Percentiles rank a stretch among this genome's conserved stretches.
Evolutionary conservation across 257 asterid species (phyloP).

Genomic region (Cruciata laevipes): DNA sequence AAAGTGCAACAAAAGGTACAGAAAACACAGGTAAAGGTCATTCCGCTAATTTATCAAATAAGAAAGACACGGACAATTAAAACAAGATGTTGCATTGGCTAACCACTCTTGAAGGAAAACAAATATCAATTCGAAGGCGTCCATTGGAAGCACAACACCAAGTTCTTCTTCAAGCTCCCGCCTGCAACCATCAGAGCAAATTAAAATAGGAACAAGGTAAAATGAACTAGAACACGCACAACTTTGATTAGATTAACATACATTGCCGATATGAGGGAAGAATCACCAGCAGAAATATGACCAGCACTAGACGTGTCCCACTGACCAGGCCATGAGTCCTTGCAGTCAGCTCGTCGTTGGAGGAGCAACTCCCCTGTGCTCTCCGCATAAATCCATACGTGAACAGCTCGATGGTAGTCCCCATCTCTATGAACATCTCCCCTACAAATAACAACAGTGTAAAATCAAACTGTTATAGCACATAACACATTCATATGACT

Average conservation of each 20-base stretch:
- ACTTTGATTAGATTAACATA: conserved; percentile 14
- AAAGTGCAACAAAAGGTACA: not conserved
- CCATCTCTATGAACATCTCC: conserved; percentile 77
- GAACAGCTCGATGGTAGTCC: conserved; percentile 90
- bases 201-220: not conserved
- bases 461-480: not conserved
- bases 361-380: conserved; percentile 73
- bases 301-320: conserved; percentile 99
- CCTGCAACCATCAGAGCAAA: conserved; percentile 41
- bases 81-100: conserved; percentile 25
- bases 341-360: conserved; percentile 73
- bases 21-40: not conserved
- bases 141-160: conserved; percentile 79
- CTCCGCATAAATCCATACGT: conserved; percentile 89
- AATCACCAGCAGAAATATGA: conserved; percentile 92
- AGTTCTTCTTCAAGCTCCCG: conserved; percentile 98
- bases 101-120: conserved; percentile 79
- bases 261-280: conserved; percentile 88
- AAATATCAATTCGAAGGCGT: conserved; percentile 78
- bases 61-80: not conserved
- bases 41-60: not conserved
- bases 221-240: not conserved
- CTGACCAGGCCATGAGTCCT: conserved; percentile 93
- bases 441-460: conserved; percentile 27
- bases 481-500: not conserved